Evolutionary conservation across 257 asterid genomes (phyloP).

Genomic region (Cruciata laevipes): DNA sequence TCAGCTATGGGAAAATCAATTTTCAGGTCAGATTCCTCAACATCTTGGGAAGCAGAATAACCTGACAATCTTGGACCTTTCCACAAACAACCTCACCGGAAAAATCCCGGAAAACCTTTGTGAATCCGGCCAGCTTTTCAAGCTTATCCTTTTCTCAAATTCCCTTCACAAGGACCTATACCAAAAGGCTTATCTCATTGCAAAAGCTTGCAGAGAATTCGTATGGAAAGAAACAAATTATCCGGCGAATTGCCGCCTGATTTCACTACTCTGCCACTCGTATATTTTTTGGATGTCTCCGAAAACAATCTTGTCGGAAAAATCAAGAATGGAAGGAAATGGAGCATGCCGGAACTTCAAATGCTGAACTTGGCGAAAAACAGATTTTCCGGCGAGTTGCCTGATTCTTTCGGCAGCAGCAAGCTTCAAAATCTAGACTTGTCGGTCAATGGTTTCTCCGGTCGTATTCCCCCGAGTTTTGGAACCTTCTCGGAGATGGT

Average conservation of each 20-base stretch:
- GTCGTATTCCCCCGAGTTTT: slow-evolving; percentile 37
- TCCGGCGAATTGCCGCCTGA: slow-evolving; percentile 41
- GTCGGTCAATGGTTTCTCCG: slow-evolving; percentile 51
- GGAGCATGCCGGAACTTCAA: slow-evolving; percentile 76
- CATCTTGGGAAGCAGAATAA: slow-evolving; percentile 53
- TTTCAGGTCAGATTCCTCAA: slow-evolving; percentile 56
- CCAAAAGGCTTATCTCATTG: slow-evolving; percentile 48
- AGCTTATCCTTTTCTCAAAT: slow-evolving; percentile 81
- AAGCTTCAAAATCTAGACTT: slow-evolving; percentile 63
- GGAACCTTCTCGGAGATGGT: slow-evolving; percentile 45
- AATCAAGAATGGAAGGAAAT: slow-evolving; percentile 34
- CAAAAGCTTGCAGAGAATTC: slow-evolving; percentile 59
- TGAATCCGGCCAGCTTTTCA: slow-evolving; percentile 35
- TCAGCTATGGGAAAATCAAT: slow-evolving; percentile 68
- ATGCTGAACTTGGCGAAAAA: slow-evolving; percentile 66
- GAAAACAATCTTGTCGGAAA: slow-evolving; percentile 45
- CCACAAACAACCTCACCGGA: slow-evolving; percentile 64
- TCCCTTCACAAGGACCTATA: slow-evolving; percentile 48
- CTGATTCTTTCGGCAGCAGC: slow-evolving; percentile 44
- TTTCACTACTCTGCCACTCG: slow-evolving; percentile 51
- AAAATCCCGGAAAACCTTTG: slow-evolving; percentile 58
- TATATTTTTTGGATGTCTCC: slow-evolving; percentile 67
- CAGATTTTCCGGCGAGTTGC: slow-evolving; percentile 42
- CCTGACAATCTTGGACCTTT: slow-evolving; percentile 71
- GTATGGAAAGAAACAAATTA: slow-evolving; percentile 53